Conservation (phyloP, 2,329 filamentous ascomycete species). For the Aspergillus nomiae region DNA sequence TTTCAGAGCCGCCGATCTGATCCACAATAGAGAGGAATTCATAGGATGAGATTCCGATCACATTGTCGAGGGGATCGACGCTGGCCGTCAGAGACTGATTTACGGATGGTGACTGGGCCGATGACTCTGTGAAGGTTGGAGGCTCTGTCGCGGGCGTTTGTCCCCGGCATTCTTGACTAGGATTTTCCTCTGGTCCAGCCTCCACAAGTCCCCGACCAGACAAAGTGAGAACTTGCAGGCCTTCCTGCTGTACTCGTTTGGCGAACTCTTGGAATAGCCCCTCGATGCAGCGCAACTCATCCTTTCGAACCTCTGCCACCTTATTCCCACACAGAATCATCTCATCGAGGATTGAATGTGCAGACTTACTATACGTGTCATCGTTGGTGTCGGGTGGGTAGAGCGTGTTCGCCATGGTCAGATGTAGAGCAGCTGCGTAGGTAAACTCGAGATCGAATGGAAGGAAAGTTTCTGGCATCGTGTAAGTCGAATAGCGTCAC, state of each 20-base stretch:
- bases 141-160: neutral
- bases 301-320: neutral
- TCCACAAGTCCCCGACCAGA: neutral
- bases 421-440: neutral
- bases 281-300: neutral
- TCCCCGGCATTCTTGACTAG: neutral
- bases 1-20: neutral
- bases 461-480: neutral
- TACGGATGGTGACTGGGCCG: neutral
- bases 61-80: neutral
- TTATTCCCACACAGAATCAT: neutral
- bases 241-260: neutral
- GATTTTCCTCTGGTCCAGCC: neutral
- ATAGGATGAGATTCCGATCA: neutral
- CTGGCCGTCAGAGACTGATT: neutral
- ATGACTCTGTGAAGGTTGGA: neutral
- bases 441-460: neutral
- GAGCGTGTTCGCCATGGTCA: neutral
- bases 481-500: neutral
- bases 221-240: neutral
- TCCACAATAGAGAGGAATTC: neutral
- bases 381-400: neutral
- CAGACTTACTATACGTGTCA: neutral
- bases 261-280: neutral
- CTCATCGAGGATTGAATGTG: neutral